Evolutionary conservation across 441 rosid species (phyloP).

Genomic region (Populus tomentosa): DNA sequence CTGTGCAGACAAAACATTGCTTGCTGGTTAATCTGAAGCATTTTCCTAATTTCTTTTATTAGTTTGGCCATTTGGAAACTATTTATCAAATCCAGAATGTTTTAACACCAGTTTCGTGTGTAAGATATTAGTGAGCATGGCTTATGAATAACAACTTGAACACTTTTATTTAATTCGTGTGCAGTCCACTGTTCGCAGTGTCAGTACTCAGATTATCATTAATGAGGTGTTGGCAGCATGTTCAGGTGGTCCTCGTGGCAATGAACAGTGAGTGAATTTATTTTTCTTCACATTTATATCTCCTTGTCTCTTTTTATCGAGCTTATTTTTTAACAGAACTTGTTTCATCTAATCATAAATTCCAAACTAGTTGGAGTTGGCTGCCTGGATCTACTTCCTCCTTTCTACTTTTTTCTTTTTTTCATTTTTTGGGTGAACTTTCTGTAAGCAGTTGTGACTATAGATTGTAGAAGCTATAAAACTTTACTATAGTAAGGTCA

Average conservation of each 20-base stretch:
- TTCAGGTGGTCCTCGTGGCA: constrained; percentile 72
- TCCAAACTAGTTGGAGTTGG: too few relatives aligned
- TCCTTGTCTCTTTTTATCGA: constrained; percentile 1
- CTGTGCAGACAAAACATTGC: background rate
- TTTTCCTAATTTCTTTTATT: background rate
- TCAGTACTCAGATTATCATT: constrained; percentile 56
- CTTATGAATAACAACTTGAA: constrained; percentile 7
- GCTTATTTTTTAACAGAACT: background rate
- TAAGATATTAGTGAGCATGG: background rate
- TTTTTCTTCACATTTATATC: background rate
- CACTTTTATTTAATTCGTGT: constrained; percentile 17
- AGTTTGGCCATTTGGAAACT: background rate
- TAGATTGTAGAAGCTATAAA: background rate
- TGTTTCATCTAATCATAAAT: background rate
- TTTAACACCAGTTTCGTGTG: background rate
- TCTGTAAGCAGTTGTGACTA: too few relatives aligned
- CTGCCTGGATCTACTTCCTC: too few relatives aligned
- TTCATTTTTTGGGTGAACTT: too few relatives aligned
- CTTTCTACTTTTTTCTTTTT: too few relatives aligned
- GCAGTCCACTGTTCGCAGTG: constrained; percentile 65
- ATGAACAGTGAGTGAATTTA: constrained; percentile 58
- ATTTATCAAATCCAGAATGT: background rate
- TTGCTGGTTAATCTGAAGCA: background rate
- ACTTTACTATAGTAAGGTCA: background rate
- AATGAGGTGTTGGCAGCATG: constrained; percentile 76